Evolutionary conservation across 1,284 basidiomycete genomes (phyloP).

Genomic region (Agroathelia rolfsii): DNA sequence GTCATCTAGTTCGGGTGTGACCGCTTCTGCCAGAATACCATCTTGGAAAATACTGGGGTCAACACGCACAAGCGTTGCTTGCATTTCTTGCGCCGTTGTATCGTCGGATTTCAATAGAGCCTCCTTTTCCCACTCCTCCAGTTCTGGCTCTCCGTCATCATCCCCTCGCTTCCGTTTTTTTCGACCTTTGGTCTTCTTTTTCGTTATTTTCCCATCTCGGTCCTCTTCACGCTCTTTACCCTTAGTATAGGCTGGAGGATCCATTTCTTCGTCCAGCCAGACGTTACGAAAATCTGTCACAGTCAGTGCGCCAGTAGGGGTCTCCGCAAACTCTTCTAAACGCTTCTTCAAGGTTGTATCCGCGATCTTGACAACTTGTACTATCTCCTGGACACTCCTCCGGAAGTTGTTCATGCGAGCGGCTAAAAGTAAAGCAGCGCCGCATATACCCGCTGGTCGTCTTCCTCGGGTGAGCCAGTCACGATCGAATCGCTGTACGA

Average conservation of each 20-base stretch:
- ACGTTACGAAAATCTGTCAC: slow-evolving; percentile 88
- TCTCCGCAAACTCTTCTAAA: slow-evolving; percentile 92
- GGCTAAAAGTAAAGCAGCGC: slow-evolving; percentile 89
- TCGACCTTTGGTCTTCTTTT: slow-evolving; percentile 21
- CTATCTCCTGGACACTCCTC: slow-evolving; percentile 87
- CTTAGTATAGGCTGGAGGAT: slow-evolving; percentile 81
- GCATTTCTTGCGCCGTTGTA: slow-evolving; percentile 11
- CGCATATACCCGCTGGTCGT: slow-evolving; percentile 94
- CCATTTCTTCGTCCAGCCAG: slow-evolving; percentile 86
- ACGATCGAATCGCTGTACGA: slow-evolving; percentile 89
- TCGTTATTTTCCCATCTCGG: slow-evolving; percentile 23
- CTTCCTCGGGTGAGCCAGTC: slow-evolving; percentile 98
- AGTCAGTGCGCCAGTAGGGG: slow-evolving; percentile 78
- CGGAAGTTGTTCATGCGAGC: slow-evolving; percentile 98
- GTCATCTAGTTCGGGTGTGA: too few species aligned
- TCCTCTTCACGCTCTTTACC: slow-evolving; percentile 63
- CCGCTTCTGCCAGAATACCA: slow-evolving; percentile 33
- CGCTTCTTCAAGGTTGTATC: slow-evolving; percentile 90
- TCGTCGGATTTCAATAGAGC: too few species aligned
- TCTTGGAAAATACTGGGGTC: slow-evolving; percentile 36
- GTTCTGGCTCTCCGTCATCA: slow-evolving; percentile 30
- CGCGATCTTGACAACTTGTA: slow-evolving; percentile 97
- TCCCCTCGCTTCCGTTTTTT: slow-evolving; percentile 32
- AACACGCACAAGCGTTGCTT: slow-evolving; percentile 20
- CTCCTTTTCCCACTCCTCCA: slow-evolving; percentile 23